Evolutionary conservation across 2,329 filamentous ascomycete genomes (phyloP).

Genomic region (Aspergillus brasiliensis): DNA sequence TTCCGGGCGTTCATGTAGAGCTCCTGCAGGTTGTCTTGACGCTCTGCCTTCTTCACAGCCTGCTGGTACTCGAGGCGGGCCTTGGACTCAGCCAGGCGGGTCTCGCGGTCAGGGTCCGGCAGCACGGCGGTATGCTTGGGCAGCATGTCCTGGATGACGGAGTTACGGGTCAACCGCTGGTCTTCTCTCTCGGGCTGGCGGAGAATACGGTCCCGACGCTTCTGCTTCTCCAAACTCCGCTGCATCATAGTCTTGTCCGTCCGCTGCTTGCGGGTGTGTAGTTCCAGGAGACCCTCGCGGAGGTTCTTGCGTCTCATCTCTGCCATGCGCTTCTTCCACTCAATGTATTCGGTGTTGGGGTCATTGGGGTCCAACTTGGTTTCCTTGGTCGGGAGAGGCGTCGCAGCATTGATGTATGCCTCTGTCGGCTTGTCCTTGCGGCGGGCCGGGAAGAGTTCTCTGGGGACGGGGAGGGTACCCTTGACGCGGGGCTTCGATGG

Average conservation of each 20-base stretch:
- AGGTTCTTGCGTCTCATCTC: constrained; percentile 71
- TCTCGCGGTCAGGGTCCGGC: constrained; percentile 65
- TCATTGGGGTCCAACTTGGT: constrained; percentile 37
- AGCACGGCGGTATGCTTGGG: constrained; percentile 54
- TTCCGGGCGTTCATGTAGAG: constrained; percentile 85
- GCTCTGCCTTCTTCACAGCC: constrained; percentile 58
- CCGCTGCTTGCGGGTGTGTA: constrained; percentile 66
- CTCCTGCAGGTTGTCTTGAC: constrained; percentile 74
- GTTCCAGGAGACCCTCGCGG: constrained; percentile 66
- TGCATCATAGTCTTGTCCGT: constrained; percentile 40
- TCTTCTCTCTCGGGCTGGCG: constrained; percentile 71
- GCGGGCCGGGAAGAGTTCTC: constrained; percentile 71
- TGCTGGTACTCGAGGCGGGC: constrained; percentile 47
- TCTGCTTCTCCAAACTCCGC: constrained; percentile 53
- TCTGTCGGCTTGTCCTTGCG: constrained; percentile 62
- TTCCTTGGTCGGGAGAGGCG: constrained; percentile 53
- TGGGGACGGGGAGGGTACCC: constrained; percentile 80
- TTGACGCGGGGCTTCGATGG: constrained; percentile 58
- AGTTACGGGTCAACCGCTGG: constrained; percentile 72
- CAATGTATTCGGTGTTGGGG: constrained; percentile 52
- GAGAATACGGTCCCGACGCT: constrained; percentile 54
- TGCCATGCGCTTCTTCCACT: constrained; percentile 75
- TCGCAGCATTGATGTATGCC: constrained; percentile 63
- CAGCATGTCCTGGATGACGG: constrained; percentile 58
- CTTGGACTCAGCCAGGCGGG: constrained; percentile 50